These are phyloP conservation scores for Parsonsia alboflavescens DNA, from an alignment of 257 asterid species.

Conservation along the genomic window DNA sequence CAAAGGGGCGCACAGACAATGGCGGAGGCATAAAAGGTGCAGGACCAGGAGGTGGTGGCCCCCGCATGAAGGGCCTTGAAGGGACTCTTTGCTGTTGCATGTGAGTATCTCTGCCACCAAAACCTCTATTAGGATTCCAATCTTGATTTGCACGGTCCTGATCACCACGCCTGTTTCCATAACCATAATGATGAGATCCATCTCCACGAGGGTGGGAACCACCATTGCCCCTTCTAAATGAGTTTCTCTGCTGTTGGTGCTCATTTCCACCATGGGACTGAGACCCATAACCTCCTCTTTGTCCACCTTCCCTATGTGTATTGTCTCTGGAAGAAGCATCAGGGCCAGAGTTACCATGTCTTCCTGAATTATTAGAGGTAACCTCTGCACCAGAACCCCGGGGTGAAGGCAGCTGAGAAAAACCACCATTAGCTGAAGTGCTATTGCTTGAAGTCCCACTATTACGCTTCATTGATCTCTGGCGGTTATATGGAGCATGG, in stretches of 20 bases:
- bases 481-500: slow-evolving; percentile 41
- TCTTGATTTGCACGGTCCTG: slow-evolving; percentile 55
- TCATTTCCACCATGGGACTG: slow-evolving; percentile 45
- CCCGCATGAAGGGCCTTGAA: slow-evolving; percentile 52
- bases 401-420: slow-evolving; percentile 33
- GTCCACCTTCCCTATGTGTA: slow-evolving; percentile 42
- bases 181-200: slow-evolving; percentile 41
- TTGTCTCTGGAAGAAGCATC: slow-evolving; percentile 43
- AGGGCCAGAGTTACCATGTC: slow-evolving; percentile 24
- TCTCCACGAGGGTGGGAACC: slow-evolving; percentile 61
- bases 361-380: slow-evolving; percentile 28
- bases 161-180: slow-evolving; percentile 65
- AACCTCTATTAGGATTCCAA: slow-evolving; percentile 45
- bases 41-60: slow-evolving; percentile 35
- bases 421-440: slow-evolving; percentile 30
- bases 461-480: slow-evolving; percentile 46
- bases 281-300: slow-evolving; percentile 41
- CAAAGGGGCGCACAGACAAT: slow-evolving; percentile 38
- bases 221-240: slow-evolving; percentile 53
- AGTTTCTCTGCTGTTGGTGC: slow-evolving; percentile 44
- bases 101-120: slow-evolving; percentile 51
- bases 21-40: slow-evolving; percentile 40
- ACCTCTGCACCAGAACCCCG: slow-evolving; percentile 33
- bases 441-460: slow-evolving; percentile 35
- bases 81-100: slow-evolving; percentile 43